These are phyloP conservation scores for Coprinopsis strossmayeri DNA, from an alignment of 768 basidiomycete species.

Conservation along the genomic window DNA sequence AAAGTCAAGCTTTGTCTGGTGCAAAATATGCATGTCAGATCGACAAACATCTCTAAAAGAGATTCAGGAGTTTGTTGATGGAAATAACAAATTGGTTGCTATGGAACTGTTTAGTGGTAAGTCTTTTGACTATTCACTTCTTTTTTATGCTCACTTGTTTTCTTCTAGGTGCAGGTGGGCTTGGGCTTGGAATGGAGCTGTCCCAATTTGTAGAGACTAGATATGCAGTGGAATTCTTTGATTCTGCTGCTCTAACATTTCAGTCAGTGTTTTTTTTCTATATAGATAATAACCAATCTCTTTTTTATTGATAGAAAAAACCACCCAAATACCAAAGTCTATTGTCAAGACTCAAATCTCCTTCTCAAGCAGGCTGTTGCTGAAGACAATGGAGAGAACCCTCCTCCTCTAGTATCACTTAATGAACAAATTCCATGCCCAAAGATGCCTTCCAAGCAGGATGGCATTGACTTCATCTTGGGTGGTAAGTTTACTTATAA, in stretches of 20 bases:
- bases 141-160: neutral
- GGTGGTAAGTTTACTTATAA: conserved; percentile 67
- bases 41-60: conserved; percentile 24
- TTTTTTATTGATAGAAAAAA: conserved; percentile 40
- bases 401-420: conserved; percentile 33
- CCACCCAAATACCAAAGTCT: conserved; percentile 53
- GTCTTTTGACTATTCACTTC: conserved; percentile 6
- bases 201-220: conserved; percentile 56
- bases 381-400: conserved; percentile 31
- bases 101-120: conserved; percentile 68
- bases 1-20: conserved; percentile 25
- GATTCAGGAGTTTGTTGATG: conserved; percentile 22
- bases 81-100: conserved; percentile 43
- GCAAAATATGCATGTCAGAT: conserved; percentile 30
- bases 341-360: conserved; percentile 56
- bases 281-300: neutral
- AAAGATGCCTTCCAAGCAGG: conserved; percentile 50
- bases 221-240: conserved; percentile 64
- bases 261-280: conserved; percentile 30
- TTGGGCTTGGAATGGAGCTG: conserved; percentile 60
- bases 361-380: conserved; percentile 56
- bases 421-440: conserved; percentile 29
- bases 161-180: conserved; percentile 60
- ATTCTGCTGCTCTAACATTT: conserved; percentile 59
- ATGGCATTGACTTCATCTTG: conserved; percentile 65